Evolutionary conservation across 164 flowering plant species (phyloP).

Genomic region (Aristolochia fimbriata): DNA sequence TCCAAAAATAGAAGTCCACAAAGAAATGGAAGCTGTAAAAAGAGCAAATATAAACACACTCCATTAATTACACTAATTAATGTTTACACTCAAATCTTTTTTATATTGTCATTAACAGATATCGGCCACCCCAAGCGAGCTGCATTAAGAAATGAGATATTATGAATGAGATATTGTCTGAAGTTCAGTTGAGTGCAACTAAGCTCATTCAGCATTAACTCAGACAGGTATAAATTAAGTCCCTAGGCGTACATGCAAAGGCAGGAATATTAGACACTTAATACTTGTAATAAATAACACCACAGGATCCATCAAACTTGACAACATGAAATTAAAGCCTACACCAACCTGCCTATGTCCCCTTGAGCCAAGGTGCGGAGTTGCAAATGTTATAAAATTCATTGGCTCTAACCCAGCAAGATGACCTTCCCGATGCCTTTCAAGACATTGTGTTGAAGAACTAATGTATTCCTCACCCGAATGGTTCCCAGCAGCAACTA

Average conservation of each 20-base stretch:
- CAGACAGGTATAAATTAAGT: too few relatives aligned
- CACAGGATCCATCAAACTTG: not conserved
- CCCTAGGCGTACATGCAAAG: too few relatives aligned
- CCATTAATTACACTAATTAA: too few relatives aligned
- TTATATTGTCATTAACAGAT: too few relatives aligned
- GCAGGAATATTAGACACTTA: too few relatives aligned
- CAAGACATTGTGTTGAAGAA: conserved; percentile 12
- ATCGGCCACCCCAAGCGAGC: too few relatives aligned
- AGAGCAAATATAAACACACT: not conserved
- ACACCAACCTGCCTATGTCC: conserved; percentile 78
- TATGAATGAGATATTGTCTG: too few relatives aligned
- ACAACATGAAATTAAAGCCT: not conserved
- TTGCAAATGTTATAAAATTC: conserved; percentile 88
- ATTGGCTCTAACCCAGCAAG: conserved; percentile 90
- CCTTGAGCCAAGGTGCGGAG: conserved; percentile 92
- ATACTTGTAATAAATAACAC: too few relatives aligned
- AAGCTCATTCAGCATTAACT: too few relatives aligned
- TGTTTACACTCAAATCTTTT: too few relatives aligned
- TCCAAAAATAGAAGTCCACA: conserved; percentile 82
- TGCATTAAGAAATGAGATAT: too few relatives aligned
- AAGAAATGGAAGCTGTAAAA: conserved; percentile 64
- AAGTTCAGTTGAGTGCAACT: too few relatives aligned
- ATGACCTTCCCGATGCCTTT: conserved; percentile 31
- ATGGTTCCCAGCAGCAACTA: conserved; percentile 10
- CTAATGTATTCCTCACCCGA: conserved; percentile 16